Percentiles rank a stretch among this genome's conserved stretches.
Conservation (phyloP, 2,329 filamentous ascomycete genomes). For the Ceratocystis papillata region DNA sequence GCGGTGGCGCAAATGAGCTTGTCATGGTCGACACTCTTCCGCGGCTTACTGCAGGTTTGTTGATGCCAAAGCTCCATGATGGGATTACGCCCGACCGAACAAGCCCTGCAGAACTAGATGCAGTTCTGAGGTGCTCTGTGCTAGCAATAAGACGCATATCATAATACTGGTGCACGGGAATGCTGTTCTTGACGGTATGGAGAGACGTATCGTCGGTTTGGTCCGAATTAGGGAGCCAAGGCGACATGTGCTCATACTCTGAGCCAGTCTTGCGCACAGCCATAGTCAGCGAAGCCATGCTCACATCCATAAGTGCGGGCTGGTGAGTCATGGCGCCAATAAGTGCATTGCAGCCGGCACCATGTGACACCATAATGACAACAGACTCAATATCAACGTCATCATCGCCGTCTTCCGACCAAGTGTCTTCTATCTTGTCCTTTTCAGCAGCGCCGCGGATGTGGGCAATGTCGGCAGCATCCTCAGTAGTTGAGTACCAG, state of each 20-base stretch:
- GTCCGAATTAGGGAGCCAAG: conserved; percentile 26
- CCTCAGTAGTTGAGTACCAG: conserved; percentile 60
- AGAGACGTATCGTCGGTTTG: conserved; percentile 26
- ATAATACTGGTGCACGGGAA: conserved; percentile 51
- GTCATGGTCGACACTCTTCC: conserved; percentile 32
- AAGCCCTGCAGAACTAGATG: conserved; percentile 32
- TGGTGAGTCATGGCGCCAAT: conserved; percentile 87
- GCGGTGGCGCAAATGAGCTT: conserved; percentile 19
- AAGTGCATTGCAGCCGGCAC: conserved; percentile 88
- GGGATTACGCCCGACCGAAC: conserved; percentile 28
- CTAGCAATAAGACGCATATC: conserved; percentile 66
- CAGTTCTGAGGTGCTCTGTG: conserved; percentile 56
- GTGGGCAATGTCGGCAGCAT: conserved; percentile 43
- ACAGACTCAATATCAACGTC: conserved; percentile 63
- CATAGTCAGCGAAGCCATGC: conserved; percentile 84
- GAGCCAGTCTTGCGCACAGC: conserved; percentile 52
- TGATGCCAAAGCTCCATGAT: conserved; percentile 17
- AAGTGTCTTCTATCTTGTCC: conserved; percentile 27
- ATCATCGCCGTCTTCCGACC: conserved; percentile 38
- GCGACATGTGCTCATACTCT: conserved; percentile 32
- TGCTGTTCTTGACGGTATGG: conserved; percentile 27
- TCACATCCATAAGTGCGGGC: conserved; percentile 81
- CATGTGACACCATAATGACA: conserved; percentile 81
- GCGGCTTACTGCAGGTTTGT: conserved; percentile 32
- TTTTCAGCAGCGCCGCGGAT: conserved; percentile 29